phyloP scores from a whole-genome alignment of 805 yeast genomes.

The Lipomyces lipofer region DNA sequence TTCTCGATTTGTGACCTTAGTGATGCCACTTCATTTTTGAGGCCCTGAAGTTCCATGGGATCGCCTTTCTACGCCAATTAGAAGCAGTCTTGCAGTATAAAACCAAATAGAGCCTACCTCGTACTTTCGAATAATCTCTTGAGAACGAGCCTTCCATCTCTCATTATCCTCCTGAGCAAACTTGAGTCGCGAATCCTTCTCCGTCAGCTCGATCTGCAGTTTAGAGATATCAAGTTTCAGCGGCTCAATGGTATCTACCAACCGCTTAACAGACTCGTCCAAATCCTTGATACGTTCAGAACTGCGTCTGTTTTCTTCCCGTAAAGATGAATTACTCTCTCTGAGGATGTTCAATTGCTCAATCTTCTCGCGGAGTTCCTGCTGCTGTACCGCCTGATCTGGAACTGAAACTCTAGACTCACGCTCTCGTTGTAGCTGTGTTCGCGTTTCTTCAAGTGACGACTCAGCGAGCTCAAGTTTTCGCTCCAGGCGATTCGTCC shows the following conservation, averaged over 20 bases:
- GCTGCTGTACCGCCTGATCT: constrained; percentile 43
- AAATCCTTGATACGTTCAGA: constrained; percentile 42
- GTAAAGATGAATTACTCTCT: constrained; percentile 66
- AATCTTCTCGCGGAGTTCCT: constrained; percentile 52
- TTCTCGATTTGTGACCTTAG: constrained; percentile 34
- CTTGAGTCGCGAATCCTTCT: constrained; percentile 52
- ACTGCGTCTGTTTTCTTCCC: constrained; percentile 50
- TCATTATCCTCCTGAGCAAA: constrained; percentile 54
- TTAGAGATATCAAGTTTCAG: constrained; percentile 45
- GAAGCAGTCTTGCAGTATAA: no score
- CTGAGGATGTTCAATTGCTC: constrained; percentile 62
- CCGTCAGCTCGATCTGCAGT: constrained; percentile 47
- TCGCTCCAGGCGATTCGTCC: constrained; percentile 54
- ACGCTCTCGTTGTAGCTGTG: constrained; percentile 47
- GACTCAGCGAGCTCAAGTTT: constrained; percentile 48
- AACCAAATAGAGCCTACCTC: constrained; percentile 32
- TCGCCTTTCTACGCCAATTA: constrained; percentile 41
- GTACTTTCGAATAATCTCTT: constrained; percentile 48
- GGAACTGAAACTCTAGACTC: constrained; percentile 5
- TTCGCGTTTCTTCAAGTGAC: constrained; percentile 53
- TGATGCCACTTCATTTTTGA: constrained; percentile 39
- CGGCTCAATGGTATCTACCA: constrained; percentile 47
- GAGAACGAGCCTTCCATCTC: constrained; percentile 58
- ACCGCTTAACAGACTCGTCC: constrained; percentile 43
- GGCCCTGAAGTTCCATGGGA: constrained; percentile 46